Base-by-base conservation (phyloP, 1,284 basidiomycete species). In the Crucibulum cyathiforme region DNA sequence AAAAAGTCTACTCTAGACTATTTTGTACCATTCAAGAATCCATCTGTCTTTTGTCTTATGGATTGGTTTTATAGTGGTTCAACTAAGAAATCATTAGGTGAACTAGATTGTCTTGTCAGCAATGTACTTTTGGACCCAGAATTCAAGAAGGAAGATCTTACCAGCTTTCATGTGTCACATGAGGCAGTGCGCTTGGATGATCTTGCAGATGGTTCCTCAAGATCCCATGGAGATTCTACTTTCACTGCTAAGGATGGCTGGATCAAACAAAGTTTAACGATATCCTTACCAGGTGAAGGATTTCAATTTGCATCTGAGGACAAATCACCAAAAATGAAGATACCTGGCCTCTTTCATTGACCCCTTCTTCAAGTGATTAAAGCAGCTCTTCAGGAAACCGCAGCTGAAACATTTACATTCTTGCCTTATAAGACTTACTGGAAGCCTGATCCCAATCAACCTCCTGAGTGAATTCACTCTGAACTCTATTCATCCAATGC, bases 401-500 rank as follows among this genome's bases (percentile, higher is more conserved):
- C 49, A 1, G 64, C 72, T 8, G 31, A 59, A 3, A 12, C 60
- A 1, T 74, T 72, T 48, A 71, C 77, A 49, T 64, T 63, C 10
- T 31, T 58, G 3, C 75, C 75, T 36, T 75, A 65, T 56, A 48
- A 67, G 31, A 57, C 66, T 13, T 69, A 64, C 48, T 76, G 70
- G 69, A 59, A 68, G 53, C 60, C 62, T 10, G 24, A 51, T 2
- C 54, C 54, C 7, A 36, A 62, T 41, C 31, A n/a, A 2, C 53
- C 53, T 3, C 51, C 59, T 1, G 65, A 71, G 53, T 66, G 64
- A 2, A 55, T 77, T 0, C 69, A 66, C 46, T 61, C 61, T n/a
- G 75, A 79, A 48, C 34, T 75, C 0, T 78, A 74, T 50, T 71
- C 61, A 7, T 71, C 72, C 1, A 63, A 71, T 54, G 65, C 62